Conservation (phyloP, 2,329 filamentous ascomycete species). For the Cercospora sp. region DNA sequence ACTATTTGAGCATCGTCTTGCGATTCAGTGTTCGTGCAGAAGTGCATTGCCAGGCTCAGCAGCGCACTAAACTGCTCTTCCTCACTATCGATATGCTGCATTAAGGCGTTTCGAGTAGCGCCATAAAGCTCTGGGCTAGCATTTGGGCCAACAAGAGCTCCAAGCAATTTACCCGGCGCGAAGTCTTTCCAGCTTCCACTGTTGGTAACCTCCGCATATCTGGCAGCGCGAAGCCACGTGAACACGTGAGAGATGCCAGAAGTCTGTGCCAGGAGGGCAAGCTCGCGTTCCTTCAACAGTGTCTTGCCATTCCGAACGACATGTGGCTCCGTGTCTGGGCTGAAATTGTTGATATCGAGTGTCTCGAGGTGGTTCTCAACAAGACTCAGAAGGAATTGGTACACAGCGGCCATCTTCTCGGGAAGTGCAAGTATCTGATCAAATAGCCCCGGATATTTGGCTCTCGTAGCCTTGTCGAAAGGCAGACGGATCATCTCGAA, state of each 20-base stretch:
- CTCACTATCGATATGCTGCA: conserved; percentile 25
- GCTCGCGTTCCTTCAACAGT: conserved; percentile 10
- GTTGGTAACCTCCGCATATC: conserved; percentile 1
- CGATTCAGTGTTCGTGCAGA: conserved; percentile 12
- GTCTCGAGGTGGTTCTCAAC: conserved; percentile 14
- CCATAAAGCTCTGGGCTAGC: not conserved
- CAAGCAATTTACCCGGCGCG: conserved; percentile 28
- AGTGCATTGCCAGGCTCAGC: conserved; percentile 26
- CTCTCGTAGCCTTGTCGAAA: conserved; percentile 3
- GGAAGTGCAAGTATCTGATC: conserved; percentile 10
- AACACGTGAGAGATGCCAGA: not conserved
- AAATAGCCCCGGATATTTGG: conserved; percentile 13
- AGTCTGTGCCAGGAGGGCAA: not conserved
- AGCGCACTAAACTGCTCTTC: conserved; percentile 24
- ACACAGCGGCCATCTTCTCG: conserved; percentile 20
- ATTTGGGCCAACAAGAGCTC: conserved; percentile 10
- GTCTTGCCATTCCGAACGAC: conserved; percentile 4
- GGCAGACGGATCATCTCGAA: conserved; percentile 25
- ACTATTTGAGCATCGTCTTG: conserved; percentile 3
- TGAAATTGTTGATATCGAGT: not conserved
- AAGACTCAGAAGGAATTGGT: conserved; percentile 21
- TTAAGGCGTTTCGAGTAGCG: not conserved
- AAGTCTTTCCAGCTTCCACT: conserved; percentile 21
- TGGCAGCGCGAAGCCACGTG: conserved; percentile 11
- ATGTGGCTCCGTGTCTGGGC: not conserved